A percentile compares a stretch with the other conserved stretches of the same genome.
Conservation (phyloP, 139 green algal genomes). For the Protoeuglena noctilucae region DNA sequence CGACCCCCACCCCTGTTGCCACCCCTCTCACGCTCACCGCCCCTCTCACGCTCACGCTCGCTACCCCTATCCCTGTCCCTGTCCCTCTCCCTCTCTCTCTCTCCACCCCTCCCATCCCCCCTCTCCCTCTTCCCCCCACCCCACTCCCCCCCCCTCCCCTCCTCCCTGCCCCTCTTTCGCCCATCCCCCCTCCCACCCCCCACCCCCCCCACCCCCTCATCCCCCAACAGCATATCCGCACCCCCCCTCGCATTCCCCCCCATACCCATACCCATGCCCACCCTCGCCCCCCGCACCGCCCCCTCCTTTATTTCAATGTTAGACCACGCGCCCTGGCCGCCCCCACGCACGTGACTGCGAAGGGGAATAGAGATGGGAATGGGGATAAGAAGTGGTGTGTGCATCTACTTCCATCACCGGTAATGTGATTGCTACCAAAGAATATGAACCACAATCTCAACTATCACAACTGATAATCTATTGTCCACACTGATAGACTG, state of each 20-base stretch:
- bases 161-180: no score
- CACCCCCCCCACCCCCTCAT: not conserved
- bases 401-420: no score
- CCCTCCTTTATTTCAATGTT: no score
- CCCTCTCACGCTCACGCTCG: slow-evolving; percentile 7
- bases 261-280: not conserved
- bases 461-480: slow-evolving; percentile 5
- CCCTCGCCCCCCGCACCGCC: not conserved
- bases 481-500: no score
- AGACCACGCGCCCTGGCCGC: no score
- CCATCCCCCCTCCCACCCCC: no score
- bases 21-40: not conserved
- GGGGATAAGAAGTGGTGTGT: no score
- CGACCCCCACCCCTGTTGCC: not conserved
- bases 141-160: not conserved
- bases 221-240: not conserved
- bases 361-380: no score
- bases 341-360: no score
- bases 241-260: not conserved
- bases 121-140: no score
- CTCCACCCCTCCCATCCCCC: not conserved
- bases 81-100: not conserved
- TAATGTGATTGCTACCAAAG: no score
- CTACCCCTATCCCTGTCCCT: slow-evolving; percentile 6
- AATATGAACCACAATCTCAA: not conserved